Evolutionary conservation across 2,329 filamentous ascomycete genomes (phyloP).

Genomic region (Ilyonectria destructans): DNA sequence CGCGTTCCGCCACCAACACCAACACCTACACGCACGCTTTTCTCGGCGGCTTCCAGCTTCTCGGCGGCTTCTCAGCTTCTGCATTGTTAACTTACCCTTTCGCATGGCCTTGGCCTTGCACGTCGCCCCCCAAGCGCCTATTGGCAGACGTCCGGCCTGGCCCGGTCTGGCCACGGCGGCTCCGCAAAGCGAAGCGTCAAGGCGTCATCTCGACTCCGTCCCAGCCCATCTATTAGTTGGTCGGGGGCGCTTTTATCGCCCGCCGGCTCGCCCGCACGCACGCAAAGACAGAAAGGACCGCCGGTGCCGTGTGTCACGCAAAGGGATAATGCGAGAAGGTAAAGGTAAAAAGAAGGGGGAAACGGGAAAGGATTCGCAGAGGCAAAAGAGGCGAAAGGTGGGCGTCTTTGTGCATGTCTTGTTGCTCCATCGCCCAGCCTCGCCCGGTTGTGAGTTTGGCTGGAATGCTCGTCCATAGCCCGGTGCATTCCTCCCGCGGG

Average conservation of each 20-base stretch:
- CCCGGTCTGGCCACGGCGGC: constrained; percentile 18
- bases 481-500: constrained; percentile 49
- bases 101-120: background rate
- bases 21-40: no score
- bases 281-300: background rate
- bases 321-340: background rate
- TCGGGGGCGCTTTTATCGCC: background rate
- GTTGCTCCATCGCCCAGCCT: constrained; percentile 18
- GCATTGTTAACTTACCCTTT: background rate
- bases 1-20: background rate
- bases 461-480: constrained; percentile 52
- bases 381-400: background rate
- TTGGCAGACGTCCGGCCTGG: background rate
- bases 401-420: constrained; percentile 11
- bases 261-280: background rate
- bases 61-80: background rate
- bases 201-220: constrained; percentile 13
- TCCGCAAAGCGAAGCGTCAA: constrained; percentile 10
- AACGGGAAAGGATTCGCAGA: background rate
- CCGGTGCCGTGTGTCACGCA: background rate
- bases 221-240: background rate
- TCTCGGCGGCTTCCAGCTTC: background rate
- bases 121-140: background rate
- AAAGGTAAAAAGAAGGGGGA: constrained; percentile 12
- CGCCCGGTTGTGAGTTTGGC: constrained; percentile 20